Base-by-base conservation (phyloP, 116 monocot genomes). In the Phalaenopsis hybrid region DNA sequence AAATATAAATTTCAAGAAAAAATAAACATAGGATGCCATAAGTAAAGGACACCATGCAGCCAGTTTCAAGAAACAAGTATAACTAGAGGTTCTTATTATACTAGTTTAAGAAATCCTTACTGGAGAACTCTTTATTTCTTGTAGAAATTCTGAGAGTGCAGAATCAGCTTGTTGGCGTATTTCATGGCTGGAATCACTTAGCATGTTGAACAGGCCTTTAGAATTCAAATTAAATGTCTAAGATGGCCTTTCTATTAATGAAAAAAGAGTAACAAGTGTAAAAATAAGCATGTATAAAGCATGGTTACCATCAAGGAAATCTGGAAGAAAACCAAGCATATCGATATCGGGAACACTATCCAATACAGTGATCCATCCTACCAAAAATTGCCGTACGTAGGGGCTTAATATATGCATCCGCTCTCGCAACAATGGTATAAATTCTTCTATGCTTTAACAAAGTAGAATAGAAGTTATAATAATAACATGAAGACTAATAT, bases 281-380 rank as follows among this genome's bases (percentile, higher is more conserved):
- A 2, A 76, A 41, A 16, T 76, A 52, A 11, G 25, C 21, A 41
- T 41, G 12, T 67, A 55, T 70, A 37, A 15, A 84, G 81, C 48
- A 79, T 78, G 25, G 61, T 87, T 91, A 99, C 98, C 98, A 89
- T 95, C 98, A 85, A 99, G 98, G 87, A 99, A 95, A 92, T 99
- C 98, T 77, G 98, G 98, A 80, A 99, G 98, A 80, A 99, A 99
- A 85, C 98, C 98, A 86, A 99, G 95, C 95, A 99, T 95, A 83
- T 99, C 98, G 84, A 99, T 99, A 82, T 99, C 98, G 79, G 98
- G 98, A 75, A 92, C 95, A 86, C 95, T 93, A 79, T 99, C 98
- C 81, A 99, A 85, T 17, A 99, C 98, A 21, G 95, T 99, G 81
- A 99, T 99, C 98, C 98, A 99, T 74, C 98, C 95, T 79, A 99